These are phyloP conservation scores for Fonsecaea nubica DNA, from an alignment of 2,329 filamentous ascomycete species.

Conservation along the genomic window DNA sequence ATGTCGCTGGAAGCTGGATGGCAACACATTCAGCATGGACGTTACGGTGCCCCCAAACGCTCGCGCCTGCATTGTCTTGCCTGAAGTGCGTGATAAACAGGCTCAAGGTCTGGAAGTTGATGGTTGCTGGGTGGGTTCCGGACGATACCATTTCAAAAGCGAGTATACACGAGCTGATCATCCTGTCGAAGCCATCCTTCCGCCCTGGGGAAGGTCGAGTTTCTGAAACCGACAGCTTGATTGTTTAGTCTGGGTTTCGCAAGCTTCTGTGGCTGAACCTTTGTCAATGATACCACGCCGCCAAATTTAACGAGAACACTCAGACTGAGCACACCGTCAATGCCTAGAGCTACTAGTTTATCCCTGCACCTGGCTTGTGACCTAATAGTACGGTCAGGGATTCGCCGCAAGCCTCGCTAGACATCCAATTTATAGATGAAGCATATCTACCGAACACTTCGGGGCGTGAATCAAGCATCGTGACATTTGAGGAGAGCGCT, in stretches of 20 bases:
- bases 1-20: conserved; percentile 34
- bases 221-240: not conserved
- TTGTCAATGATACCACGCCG: not conserved
- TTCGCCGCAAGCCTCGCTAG: too few species aligned
- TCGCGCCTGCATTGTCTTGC: not conserved
- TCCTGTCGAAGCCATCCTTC: not conserved
- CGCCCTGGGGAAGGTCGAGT: conserved; percentile 2
- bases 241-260: not conserved
- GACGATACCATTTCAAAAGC: not conserved
- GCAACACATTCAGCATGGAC: not conserved
- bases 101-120: not conserved
- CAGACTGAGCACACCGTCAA: not conserved
- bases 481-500: not conserved
- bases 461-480: not conserved
- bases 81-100: not conserved
- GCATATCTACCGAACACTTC: not conserved
- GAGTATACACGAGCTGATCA: conserved; percentile 1
- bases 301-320: not conserved
- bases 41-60: not conserved
- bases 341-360: not conserved
- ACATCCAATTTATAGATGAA: too few species aligned
- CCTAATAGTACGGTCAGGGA: too few species aligned
- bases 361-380: not conserved
- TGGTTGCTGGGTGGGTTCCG: not conserved
- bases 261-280: not conserved